Percentiles rank a stretch among this genome's conserved stretches.
Evolutionary conservation across 2,329 filamentous ascomycete species (phyloP).

Genomic region (Scedosporium dehoogii): DNA sequence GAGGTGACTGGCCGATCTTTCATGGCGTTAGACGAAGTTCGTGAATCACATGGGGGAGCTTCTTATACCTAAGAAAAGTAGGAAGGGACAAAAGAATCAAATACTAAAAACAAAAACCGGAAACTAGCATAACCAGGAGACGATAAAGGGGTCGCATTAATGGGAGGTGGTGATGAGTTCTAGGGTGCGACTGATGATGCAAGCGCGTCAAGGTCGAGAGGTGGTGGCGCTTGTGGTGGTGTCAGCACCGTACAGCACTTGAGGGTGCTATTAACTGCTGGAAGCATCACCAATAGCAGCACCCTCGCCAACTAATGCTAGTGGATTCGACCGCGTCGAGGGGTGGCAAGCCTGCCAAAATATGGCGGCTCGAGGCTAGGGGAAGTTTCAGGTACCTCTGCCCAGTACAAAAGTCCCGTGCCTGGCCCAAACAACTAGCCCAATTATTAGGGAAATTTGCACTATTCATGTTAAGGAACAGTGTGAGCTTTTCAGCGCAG

Average conservation of each 20-base stretch:
- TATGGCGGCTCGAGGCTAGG: background rate
- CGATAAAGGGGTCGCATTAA: background rate
- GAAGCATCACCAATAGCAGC: too few species aligned
- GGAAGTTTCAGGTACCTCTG: background rate
- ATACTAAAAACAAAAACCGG: background rate
- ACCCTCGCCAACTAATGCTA: background rate
- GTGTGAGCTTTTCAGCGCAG: too few species aligned
- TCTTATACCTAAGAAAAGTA: background rate
- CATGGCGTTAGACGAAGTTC: conserved; percentile 1
- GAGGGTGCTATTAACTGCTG: too few species aligned
- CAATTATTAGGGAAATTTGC: too few species aligned
- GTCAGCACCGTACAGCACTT: background rate
- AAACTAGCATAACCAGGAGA: background rate
- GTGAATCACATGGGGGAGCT: background rate
- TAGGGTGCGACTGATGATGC: conserved; percentile 1
- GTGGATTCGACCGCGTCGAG: background rate
- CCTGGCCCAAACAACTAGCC: background rate
- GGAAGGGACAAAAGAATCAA: background rate
- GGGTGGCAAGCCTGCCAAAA: background rate
- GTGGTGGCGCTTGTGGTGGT: background rate
- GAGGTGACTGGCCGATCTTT: background rate
- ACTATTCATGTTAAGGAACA: too few species aligned
- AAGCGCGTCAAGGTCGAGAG: conserved; percentile 4
- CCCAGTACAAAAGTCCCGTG: background rate
- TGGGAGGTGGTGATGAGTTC: background rate